Evolutionary conservation across 2,329 filamentous ascomycete species (phyloP).

Genomic region (Cordyceps pruinosa): DNA sequence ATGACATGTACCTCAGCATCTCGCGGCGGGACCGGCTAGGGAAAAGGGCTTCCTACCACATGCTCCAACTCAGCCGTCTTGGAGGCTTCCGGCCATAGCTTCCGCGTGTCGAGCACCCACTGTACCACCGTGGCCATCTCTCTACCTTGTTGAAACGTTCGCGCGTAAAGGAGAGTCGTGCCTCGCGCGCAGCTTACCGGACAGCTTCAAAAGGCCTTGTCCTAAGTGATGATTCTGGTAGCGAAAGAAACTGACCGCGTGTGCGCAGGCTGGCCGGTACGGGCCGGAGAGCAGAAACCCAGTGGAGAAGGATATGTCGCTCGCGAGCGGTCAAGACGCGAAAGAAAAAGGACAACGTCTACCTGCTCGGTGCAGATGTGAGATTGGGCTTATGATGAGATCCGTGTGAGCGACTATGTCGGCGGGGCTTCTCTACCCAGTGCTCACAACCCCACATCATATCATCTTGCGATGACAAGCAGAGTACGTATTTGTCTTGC

Average conservation of each 20-base stretch:
- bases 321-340: background rate
- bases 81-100: slow-evolving; percentile 46
- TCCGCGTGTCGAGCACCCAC: slow-evolving; percentile 56
- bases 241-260: no score
- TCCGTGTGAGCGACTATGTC: background rate
- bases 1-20: background rate
- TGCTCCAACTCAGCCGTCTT: slow-evolving; percentile 42
- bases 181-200: no score
- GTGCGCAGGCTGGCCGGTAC: background rate
- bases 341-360: background rate
- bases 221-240: background rate
- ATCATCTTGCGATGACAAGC: background rate
- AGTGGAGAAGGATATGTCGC: background rate
- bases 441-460: background rate
- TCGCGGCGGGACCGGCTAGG: background rate
- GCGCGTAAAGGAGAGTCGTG: no score
- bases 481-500: no score
- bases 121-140: slow-evolving; percentile 36
- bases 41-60: slow-evolving; percentile 31
- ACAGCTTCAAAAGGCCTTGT: background rate
- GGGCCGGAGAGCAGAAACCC: background rate
- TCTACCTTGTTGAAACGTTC: background rate
- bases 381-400: slow-evolving; percentile 2
- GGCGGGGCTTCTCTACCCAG: background rate
- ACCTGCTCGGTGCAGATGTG: background rate